Conservation (phyloP, 192 early-diverging fungal genomes). For the Backusella circina region DNA sequence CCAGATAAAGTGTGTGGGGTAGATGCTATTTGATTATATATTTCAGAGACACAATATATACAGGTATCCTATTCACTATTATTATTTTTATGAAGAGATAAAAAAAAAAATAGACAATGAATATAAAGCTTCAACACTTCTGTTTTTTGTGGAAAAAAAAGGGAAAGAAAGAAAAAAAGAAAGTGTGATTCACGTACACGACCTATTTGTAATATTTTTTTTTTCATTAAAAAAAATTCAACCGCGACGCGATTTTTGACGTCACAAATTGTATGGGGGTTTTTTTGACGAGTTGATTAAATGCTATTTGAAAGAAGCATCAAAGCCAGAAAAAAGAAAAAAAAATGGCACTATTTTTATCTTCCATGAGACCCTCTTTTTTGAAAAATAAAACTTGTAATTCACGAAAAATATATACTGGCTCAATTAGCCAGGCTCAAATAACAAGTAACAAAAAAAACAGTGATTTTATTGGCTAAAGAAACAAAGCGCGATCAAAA, state of each 20-base stretch:
- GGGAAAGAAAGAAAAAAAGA: no score
- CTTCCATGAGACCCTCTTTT: not conserved
- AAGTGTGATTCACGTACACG: not conserved
- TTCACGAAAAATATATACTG: not conserved
- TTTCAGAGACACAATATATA: not conserved
- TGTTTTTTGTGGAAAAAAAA: not conserved
- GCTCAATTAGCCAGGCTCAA: no score
- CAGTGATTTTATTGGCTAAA: not conserved
- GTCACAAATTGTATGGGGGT: not conserved
- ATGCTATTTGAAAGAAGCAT: not conserved
- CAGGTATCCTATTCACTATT: not conserved
- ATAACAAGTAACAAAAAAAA: not conserved
- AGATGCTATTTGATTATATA: not conserved
- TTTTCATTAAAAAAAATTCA: not conserved
- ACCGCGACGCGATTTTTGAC: constrained; percentile 7
- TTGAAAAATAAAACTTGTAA: not conserved
- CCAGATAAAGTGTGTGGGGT: not conserved
- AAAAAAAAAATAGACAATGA: not conserved
- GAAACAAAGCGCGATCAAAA: not conserved
- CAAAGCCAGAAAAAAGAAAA: no score
- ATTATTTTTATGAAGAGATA: not conserved
- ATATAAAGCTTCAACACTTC: not conserved
- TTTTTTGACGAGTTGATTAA: not conserved
- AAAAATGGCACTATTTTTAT: no score
- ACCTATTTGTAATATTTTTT: not conserved